Percentiles rank a stretch among this genome's conserved stretches.
phyloP scores from a whole-genome alignment of 2,329 filamentous ascomycete genomes.

The Cordyceps pruinosa region DNA sequence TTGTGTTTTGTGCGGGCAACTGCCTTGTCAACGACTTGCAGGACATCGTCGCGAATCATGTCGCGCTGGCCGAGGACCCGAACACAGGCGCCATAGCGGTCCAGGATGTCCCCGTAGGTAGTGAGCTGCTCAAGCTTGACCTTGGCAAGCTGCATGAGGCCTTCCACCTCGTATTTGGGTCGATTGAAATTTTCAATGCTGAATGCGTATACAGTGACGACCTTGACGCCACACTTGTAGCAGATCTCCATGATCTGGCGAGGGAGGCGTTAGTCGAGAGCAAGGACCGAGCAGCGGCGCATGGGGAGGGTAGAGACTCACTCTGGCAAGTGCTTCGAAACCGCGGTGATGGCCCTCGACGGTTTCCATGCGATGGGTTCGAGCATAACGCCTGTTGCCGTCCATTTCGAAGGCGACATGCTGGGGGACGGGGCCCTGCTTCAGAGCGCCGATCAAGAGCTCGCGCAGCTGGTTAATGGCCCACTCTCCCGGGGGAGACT shows the following conservation, averaged over 20 bases:
- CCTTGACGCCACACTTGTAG: slow-evolving; percentile 94
- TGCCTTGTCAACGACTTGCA: slow-evolving; percentile 80
- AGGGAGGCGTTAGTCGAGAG: slow-evolving; percentile 15
- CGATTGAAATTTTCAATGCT: slow-evolving; percentile 99
- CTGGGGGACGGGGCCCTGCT: slow-evolving; percentile 84
- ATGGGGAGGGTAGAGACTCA: slow-evolving; percentile 34
- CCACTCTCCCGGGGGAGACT: slow-evolving; percentile 90
- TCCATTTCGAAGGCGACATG: slow-evolving; percentile 99
- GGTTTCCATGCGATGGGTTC: slow-evolving; percentile 86
- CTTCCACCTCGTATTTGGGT: slow-evolving; percentile 92
- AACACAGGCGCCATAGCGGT: slow-evolving; percentile 84
- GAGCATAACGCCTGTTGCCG: slow-evolving; percentile 88
- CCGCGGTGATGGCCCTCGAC: slow-evolving; percentile 93
- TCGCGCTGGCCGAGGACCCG: slow-evolving; percentile 79
- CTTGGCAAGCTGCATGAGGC: slow-evolving; percentile 95
- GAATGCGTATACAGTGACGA: slow-evolving; percentile 96
- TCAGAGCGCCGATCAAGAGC: slow-evolving; percentile 78
- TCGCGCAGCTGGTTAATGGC: slow-evolving; percentile 71
- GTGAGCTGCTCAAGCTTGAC: slow-evolving; percentile 86
- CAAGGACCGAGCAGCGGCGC: slow-evolving; percentile 6
- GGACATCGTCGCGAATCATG: slow-evolving; percentile 77
- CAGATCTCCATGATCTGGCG: slow-evolving; percentile 85
- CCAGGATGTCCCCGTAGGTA: slow-evolving; percentile 86
- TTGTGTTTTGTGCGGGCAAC: slow-evolving; percentile 84
- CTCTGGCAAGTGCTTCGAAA: slow-evolving; percentile 87